A percentile compares a stretch with the other conserved stretches of the same genome.
Conservation (phyloP, 1,284 basidiomycete genomes). For the Porodaedalea pini region DNA sequence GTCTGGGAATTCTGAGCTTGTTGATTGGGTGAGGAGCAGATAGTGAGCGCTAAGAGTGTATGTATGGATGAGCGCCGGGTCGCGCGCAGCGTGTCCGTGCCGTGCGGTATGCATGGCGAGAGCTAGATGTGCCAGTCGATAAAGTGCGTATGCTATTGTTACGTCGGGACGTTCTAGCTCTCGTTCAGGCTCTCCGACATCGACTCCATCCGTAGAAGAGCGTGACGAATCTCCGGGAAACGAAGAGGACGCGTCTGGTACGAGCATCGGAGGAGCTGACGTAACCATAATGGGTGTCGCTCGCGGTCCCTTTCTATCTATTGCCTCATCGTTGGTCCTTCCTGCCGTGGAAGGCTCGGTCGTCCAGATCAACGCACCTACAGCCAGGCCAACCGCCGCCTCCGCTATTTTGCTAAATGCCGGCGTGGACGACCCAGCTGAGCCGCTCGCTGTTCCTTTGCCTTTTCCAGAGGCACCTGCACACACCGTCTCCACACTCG, state of each 20-base stretch:
- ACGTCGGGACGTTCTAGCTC: not conserved
- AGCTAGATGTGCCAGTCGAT: conserved; percentile 9
- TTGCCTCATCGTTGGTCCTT: not conserved
- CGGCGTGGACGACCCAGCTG: not conserved
- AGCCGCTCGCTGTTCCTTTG: not conserved
- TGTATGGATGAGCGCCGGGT: conserved; percentile 3
- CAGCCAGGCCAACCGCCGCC: conserved; percentile 10
- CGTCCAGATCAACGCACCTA: conserved; percentile 11
- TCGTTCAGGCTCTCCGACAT: not conserved
- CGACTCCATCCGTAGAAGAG: not conserved
- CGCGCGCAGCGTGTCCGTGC: conserved; percentile 14
- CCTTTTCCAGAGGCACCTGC: not conserved
- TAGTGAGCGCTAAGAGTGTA: conserved; percentile 9
- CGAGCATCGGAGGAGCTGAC: not conserved
- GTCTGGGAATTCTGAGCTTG: not conserved
- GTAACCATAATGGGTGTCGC: not conserved
- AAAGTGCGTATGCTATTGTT: conserved; percentile 2
- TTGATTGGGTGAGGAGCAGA: conserved; percentile 35
- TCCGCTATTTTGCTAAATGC: conserved; percentile 7
- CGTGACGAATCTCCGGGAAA: not conserved
- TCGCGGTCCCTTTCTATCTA: not conserved
- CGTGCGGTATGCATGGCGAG: conserved; percentile 7
- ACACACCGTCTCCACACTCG: conserved; percentile 1
- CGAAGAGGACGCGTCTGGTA: not conserved
- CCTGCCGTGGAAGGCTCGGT: not conserved